Evolutionary conservation across 768 basidiomycete species (phyloP), one percentile per base, ranked within the genome.

Genomic region (Dacryopinax spathularia): DNA sequence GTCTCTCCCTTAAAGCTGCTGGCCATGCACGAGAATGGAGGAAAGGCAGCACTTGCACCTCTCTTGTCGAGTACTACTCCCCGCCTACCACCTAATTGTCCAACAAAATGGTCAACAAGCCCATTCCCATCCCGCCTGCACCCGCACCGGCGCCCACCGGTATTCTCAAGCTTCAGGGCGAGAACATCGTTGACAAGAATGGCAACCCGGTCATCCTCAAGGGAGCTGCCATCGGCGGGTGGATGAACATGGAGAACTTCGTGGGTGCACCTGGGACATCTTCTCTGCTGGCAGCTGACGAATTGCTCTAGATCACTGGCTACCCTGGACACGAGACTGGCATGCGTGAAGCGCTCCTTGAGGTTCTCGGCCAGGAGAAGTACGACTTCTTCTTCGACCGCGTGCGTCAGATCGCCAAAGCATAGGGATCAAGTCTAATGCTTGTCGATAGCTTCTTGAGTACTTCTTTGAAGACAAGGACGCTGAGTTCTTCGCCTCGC

Each of bases 311-410:
- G 48, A 86, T 84, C 72, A 85, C 86, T 31, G 86, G 86, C 13
- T 91, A 84, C 72, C 87, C 89, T 64, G 89, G 88, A 2, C 88
- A 88, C 69, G 89, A 91, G 71, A 82, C 78, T 71, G 85, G 91
- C 72, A 85, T 90, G 66, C 84, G 89, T 34, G 82, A 81, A 22
- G 84, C 84, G 0, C 76, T 92, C n/a, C 78, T 80, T 20, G 77
- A 81, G 10, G 79, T 82, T 1, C 77, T 91, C 29, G 89, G 89
- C 0, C 65, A 79, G 29, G 61, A 75, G 34, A 74, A 88, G 72
- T 82, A 85, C 9, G 83, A 83, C 12, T 84, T 84, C 72, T 92
- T 90, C 78, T 92, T 91, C 70, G 87, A 91, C 79, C 88, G 87
- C 79, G 88, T 85, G 64, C 29, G 73, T 62, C 29, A 25, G 9